Conservation (phyloP, 257 asterid genomes). For the Coffea eugenioides region DNA sequence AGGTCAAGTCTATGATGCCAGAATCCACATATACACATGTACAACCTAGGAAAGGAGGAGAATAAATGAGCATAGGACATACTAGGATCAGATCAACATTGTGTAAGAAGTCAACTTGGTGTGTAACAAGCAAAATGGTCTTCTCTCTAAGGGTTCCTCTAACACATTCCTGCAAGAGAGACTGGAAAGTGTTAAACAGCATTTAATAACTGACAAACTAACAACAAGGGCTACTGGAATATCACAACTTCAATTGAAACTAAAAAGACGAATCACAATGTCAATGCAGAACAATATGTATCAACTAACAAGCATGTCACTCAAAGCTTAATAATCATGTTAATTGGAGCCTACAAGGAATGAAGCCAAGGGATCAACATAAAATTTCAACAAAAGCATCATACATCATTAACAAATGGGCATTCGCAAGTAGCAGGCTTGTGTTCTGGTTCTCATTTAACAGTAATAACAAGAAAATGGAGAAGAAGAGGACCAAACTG, state of each 20-base stretch:
- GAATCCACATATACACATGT: background rate
- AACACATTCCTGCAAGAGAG: conserved; percentile 71
- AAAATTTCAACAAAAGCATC: background rate
- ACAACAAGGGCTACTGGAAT: background rate
- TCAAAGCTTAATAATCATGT: too few relatives aligned
- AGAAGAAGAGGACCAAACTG: background rate
- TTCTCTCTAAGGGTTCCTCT: conserved; percentile 78
- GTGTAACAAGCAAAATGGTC: conserved; percentile 84
- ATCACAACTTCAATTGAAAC: too few relatives aligned
- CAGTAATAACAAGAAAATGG: background rate
- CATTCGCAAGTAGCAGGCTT: background rate
- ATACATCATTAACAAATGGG: background rate
- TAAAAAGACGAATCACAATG: too few relatives aligned
- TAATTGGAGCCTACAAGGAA: background rate
- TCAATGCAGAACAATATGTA: too few relatives aligned
- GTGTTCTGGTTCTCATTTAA: background rate
- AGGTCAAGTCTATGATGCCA: background rate
- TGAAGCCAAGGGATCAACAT: background rate
- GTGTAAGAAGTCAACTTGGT: conserved; percentile 98
- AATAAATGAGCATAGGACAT: conserved; percentile 22
- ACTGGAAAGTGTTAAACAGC: background rate
- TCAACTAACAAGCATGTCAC: conserved; percentile 5
- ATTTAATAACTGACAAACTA: background rate
- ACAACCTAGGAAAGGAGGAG: conserved; percentile 1
- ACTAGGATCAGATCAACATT: conserved; percentile 88